A percentile compares a stretch with the other conserved stretches of the same genome.
Conservation (phyloP, 2,329 filamentous ascomycete species). For the Botryosphaeria dothidea region DNA sequence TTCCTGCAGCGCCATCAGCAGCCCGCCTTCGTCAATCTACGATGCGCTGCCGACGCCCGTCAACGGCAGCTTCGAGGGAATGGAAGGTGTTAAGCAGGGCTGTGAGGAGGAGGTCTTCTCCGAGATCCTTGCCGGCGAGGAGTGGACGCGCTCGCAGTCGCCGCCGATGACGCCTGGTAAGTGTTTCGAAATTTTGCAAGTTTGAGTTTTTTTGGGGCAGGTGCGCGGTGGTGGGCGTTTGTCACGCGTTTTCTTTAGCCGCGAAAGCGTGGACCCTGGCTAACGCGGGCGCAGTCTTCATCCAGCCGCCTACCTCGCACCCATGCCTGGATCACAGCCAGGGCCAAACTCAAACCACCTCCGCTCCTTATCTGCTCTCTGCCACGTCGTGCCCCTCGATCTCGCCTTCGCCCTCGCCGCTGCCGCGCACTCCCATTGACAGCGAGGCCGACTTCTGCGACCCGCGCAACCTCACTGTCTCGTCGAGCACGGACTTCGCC, state of each 20-base stretch:
- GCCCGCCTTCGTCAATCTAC: conserved; percentile 72
- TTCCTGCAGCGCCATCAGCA: conserved; percentile 81
- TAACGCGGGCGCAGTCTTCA: conserved; percentile 56
- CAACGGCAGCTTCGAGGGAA: conserved; percentile 66
- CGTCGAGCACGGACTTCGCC: conserved; percentile 63
- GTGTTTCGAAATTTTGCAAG: conserved; percentile 39
- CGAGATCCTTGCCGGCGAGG: conserved; percentile 71
- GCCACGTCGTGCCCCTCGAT: conserved; percentile 77
- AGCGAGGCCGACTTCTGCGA: conserved; percentile 85
- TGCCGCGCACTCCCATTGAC: conserved; percentile 69
- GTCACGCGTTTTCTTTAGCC: conserved; percentile 13
- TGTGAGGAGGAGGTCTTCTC: conserved; percentile 70
- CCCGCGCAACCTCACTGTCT: conserved; percentile 82
- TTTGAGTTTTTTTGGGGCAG: background rate
- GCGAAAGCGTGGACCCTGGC: conserved; percentile 19
- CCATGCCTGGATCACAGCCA: conserved; percentile 43
- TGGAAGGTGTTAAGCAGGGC: conserved; percentile 52
- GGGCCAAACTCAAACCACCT: conserved; percentile 35
- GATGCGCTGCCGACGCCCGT: conserved; percentile 81
- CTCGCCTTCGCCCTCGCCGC: conserved; percentile 82
- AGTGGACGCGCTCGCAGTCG: conserved; percentile 76
- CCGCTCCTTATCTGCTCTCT: conserved; percentile 66
- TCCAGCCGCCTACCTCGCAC: conserved; percentile 55
- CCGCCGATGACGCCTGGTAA: conserved; percentile 90
- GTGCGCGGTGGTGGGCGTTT: background rate